Evolutionary conservation across 805 yeast species (phyloP).

Genomic region (Kuraishia cidri): DNA sequence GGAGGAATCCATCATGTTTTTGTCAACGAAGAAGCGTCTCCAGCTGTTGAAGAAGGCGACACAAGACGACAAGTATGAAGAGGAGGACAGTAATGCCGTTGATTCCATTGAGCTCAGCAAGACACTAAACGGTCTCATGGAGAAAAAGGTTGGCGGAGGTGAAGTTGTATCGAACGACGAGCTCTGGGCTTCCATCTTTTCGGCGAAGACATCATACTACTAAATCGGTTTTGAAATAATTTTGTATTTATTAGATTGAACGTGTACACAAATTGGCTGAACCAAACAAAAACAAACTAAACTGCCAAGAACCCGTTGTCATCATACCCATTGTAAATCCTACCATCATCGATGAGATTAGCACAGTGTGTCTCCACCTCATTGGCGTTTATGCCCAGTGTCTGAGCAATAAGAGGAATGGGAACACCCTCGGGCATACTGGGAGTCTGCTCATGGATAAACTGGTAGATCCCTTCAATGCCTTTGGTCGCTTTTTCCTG

Average conservation of each 20-base stretch:
- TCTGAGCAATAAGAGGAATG: slow-evolving; percentile 47
- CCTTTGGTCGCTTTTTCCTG: slow-evolving; percentile 15
- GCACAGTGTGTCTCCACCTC: slow-evolving; percentile 41
- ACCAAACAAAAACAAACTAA: slow-evolving; percentile 21
- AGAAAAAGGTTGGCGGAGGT: slow-evolving; percentile 38
- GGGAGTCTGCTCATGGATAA: slow-evolving; percentile 39
- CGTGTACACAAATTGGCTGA: slow-evolving; percentile 20
- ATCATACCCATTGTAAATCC: slow-evolving; percentile 60
- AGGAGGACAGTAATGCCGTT: slow-evolving; percentile 27
- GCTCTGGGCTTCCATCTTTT: slow-evolving; percentile 55
- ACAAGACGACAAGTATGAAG: slow-evolving; percentile 10
- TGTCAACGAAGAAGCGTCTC: slow-evolving; percentile 55
- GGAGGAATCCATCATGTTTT: slow-evolving; percentile 76
- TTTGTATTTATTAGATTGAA: slow-evolving; percentile 19
- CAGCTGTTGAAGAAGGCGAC: slow-evolving; percentile 21
- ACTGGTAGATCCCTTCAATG: slow-evolving; percentile 36
- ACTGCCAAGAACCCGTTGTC: slow-evolving; percentile 53
- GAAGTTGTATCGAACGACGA: slow-evolving; percentile 52
- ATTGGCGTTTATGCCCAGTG: slow-evolving; percentile 37
- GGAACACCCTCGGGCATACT: slow-evolving; percentile 77
- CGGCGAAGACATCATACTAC: slow-evolving; percentile 9
- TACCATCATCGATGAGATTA: slow-evolving; percentile 57
- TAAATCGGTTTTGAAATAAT: slow-evolving; percentile 17
- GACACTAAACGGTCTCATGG: slow-evolving; percentile 39
- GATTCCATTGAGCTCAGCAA: slow-evolving; percentile 50